Base-by-base conservation (phyloP, 305 asterid genomes). In the Petunia hybrid region DNA sequence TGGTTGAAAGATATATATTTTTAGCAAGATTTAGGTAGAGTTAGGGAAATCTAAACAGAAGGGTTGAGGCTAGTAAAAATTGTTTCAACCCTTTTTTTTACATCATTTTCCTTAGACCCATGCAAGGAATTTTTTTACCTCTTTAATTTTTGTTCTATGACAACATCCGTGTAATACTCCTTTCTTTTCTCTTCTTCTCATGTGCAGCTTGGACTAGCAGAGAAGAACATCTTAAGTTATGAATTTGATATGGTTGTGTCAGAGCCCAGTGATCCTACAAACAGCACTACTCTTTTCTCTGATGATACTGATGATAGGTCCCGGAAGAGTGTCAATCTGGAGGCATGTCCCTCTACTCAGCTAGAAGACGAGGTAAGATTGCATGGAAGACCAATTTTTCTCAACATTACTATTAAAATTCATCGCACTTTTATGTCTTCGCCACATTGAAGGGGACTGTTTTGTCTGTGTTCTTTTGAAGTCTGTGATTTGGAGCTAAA, bases 191-290 rank as follows among this genome's bases (percentile, higher is more conserved):
- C 70, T 38, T 22, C 22, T 62, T 77, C 56, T 77, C 45, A 86
- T 78, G 53, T 65, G 83, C 99, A 95, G 98, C 98, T 95, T 82
- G 98, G 99, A 83, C 87, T 95, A 61, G 94, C 91, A 68, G 99
- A 95, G 95, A 95, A 95, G 95, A 94, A 87, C 86, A 85, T 95
- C 51, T 66, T 95, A 85, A 93, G 77, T 85, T 92, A 92, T 88
- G 98, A 95, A 83, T 81, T 95, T 75, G 97, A 94, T 83, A 74
- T 86, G 86, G 95, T 88, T 45, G 91, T 85, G 71, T 94, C 98
- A 62, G 99, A 95, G 85, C 98, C 86, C 74, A 95, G 99, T 82
- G 97, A 92, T 88, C 95, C 91, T 83, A 91, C 99, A 87, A 92
- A 88, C 90, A 95, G 98, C 94, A 89, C 98, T 68, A 92, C 96